Evolutionary conservation across 2,329 filamentous ascomycete genomes (phyloP).

Genomic region (Clarireedia homoeocarpa): DNA sequence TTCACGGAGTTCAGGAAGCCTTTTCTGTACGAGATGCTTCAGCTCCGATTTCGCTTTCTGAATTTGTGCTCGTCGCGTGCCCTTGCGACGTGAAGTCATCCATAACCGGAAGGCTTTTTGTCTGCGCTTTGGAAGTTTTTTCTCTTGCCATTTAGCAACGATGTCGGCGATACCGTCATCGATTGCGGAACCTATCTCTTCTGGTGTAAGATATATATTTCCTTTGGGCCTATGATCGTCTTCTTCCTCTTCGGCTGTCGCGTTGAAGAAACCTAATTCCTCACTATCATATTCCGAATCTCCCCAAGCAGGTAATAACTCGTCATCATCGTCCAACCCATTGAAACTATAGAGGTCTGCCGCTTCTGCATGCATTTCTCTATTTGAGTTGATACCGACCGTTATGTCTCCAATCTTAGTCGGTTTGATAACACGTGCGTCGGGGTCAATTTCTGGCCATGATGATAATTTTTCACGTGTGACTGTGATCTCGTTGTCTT

Average conservation of each 20-base stretch:
- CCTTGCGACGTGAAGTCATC: constrained; percentile 41
- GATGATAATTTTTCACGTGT: constrained; percentile 21
- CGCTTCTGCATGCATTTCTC: constrained; percentile 16
- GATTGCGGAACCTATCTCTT: constrained; percentile 45
- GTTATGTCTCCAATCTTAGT: neutral
- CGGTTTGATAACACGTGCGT: neutral
- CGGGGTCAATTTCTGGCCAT: constrained; percentile 27
- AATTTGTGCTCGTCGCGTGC: constrained; percentile 36
- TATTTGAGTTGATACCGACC: constrained; percentile 12
- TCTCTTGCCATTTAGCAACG: constrained; percentile 48
- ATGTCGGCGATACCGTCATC: constrained; percentile 44
- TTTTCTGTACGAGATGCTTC: constrained; percentile 34
- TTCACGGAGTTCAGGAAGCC: constrained; percentile 47
- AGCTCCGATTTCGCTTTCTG: constrained; percentile 36
- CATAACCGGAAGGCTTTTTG: constrained; percentile 54
- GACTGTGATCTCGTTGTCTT: constrained; percentile 17
- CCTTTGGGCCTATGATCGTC: constrained; percentile 27
- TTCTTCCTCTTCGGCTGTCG: constrained; percentile 35
- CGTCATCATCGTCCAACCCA: constrained; percentile 32
- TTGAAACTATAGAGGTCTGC: constrained; percentile 35
- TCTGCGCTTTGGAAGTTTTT: constrained; percentile 47
- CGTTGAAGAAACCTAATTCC: constrained; percentile 54
- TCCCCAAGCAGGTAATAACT: constrained; percentile 43
- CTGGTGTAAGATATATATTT: constrained; percentile 32
- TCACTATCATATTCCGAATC: constrained; percentile 53